These are phyloP conservation scores for Chaetomiaceae sp. DNA, from an alignment of 2,329 filamentous ascomycete species.

Conservation along the genomic window DNA sequence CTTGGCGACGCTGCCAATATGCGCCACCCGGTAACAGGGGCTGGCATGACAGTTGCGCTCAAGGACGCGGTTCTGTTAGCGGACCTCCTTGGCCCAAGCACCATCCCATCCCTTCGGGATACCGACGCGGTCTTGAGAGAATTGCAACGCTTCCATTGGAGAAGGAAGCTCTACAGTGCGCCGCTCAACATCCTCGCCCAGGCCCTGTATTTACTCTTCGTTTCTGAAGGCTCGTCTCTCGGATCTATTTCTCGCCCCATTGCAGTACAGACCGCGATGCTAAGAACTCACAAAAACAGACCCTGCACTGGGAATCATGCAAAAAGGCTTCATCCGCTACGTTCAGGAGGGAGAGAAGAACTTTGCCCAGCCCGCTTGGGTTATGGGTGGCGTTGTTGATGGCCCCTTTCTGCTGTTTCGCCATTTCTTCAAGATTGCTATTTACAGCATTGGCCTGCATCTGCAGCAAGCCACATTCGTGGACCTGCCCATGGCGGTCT, in stretches of 20 bases:
- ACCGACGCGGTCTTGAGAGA: not conserved
- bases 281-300: not conserved
- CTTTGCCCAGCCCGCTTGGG: constrained; percentile 11
- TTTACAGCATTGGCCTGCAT: constrained; percentile 12
- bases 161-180: constrained; percentile 8
- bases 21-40: constrained; percentile 13
- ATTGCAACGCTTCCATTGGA: constrained; percentile 11
- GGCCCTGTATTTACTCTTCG: constrained; percentile 12
- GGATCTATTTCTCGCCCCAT: not conserved
- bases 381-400: constrained; percentile 10
- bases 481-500: not conserved
- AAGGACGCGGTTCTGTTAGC: constrained; percentile 10
- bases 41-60: constrained; percentile 16
- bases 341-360: constrained; percentile 13
- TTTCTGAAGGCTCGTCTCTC: not conserved
- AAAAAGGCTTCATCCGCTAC: constrained; percentile 13
- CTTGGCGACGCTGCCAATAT: constrained; percentile 15
- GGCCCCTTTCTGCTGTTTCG: constrained; percentile 6
- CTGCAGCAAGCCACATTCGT: not conserved
- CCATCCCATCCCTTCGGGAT: not conserved
- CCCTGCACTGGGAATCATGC: constrained; percentile 6
- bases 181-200: constrained; percentile 15
- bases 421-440: constrained; percentile 11
- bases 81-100: not conserved
- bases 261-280: not conserved